These are phyloP conservation scores for Linnemannia schmuckeri DNA, from an alignment of 192 early-diverging fungal genomes.

Conservation along the genomic window DNA sequence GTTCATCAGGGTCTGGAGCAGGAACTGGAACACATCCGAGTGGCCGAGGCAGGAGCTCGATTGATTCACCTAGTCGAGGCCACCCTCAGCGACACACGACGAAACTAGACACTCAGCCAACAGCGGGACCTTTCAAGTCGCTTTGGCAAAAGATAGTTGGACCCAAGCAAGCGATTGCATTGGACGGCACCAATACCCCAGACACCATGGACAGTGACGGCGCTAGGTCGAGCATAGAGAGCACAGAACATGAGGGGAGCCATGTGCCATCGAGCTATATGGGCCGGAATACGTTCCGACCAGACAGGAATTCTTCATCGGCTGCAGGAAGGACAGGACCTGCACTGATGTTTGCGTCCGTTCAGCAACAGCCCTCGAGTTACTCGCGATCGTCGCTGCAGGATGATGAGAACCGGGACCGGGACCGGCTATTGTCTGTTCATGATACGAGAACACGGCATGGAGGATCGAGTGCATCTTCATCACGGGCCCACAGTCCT, in stretches of 20 bases:
- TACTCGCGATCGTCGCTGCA: constrained; percentile 12
- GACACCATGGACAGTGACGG: constrained; percentile 30
- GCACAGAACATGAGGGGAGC: constrained; percentile 15
- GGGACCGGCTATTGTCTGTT: constrained; percentile 22
- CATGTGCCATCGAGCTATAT: not conserved
- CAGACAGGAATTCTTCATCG: constrained; percentile 11
- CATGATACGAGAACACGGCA: constrained; percentile 9
- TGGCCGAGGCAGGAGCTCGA: not conserved
- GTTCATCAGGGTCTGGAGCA: not conserved
- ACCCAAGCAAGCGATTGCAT: constrained; percentile 41
- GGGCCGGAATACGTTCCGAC: constrained; percentile 7
- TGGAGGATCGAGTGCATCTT: constrained; percentile 9
- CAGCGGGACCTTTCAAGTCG: constrained; percentile 37
- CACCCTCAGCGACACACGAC: not conserved
- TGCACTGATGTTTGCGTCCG: constrained; percentile 54
- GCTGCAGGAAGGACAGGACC: constrained; percentile 29
- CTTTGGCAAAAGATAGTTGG: constrained; percentile 44
- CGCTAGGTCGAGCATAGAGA: constrained; percentile 49
- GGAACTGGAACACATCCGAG: not conserved
- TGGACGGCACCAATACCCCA: not conserved
- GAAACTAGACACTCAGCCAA: not conserved
- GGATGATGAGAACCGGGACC: constrained; percentile 21
- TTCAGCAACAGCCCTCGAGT: constrained; percentile 33
- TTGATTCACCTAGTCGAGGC: not conserved
- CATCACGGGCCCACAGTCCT: constrained; percentile 34